Base-by-base conservation (phyloP, 73 alveolate genomes). In the Stentor coeruleus region DNA sequence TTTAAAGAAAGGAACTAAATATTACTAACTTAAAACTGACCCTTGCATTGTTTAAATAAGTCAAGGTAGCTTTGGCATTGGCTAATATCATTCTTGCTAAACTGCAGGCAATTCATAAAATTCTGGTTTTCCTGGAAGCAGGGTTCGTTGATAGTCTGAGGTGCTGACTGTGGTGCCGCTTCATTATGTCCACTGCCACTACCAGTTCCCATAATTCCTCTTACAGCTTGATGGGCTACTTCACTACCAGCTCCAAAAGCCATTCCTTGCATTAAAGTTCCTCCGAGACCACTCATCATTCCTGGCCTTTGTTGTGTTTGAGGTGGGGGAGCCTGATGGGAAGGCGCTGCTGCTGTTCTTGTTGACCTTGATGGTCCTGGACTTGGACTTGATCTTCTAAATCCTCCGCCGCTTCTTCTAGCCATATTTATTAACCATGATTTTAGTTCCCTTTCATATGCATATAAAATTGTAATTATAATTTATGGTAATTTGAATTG, bases 181-280 rank as follows among this genome's bases (percentile, higher is more conserved):
- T 66, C 79, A 11, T 66, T 37, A 2, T 26, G 0, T 20, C 37
- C 40, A 66, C 79, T 66, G n/a, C n/a, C n/a, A 2, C 84, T 76
- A 39, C 92, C 91, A 58, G 82, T 74, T 76, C 93, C 93, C 74
- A 85, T 79, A 37, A 87, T 28, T 39, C 85, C 81, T 83, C 91
- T 87, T 38, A 90, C 86, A 30, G 95, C 93, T 76, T 88, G 87
- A 84, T 90, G 95, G 33, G 93, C 95, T 33, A 90, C 87, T 49
- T 88, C 95, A 26, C 89, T 74, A 39, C 95, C 95, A 41, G 92
- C 95, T 37, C 95, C 95, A 83, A 90, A 90, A 40, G 95, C 95
- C 88, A 85, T 81, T 75, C 95, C 95, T 90, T 60, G 77, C 86
- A 88, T 81, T 31, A 90, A 38, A 59, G 90, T 87, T 42, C 88